Conservation (phyloP, 257 asterid genomes). For the Mitragyna speciosa region DNA sequence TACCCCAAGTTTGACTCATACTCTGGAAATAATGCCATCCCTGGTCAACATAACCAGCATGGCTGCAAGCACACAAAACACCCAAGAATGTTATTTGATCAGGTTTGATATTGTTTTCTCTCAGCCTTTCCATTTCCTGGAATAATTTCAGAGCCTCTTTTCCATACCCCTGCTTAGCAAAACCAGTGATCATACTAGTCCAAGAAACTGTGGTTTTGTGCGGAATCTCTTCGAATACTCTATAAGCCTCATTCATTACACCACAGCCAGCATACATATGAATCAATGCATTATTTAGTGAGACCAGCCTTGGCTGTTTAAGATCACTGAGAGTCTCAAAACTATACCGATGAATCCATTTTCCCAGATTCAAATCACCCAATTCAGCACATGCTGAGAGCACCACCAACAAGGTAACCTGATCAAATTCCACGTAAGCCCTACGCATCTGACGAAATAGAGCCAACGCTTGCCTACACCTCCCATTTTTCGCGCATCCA, state of each 20-base stretch:
- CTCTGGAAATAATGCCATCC: constrained; percentile 53
- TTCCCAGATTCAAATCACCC: constrained; percentile 62
- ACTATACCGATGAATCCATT: constrained; percentile 57
- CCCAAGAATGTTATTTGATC: constrained; percentile 69
- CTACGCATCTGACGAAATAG: constrained; percentile 52
- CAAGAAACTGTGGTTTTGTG: constrained; percentile 60
- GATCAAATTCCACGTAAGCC: constrained; percentile 53
- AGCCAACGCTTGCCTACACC: constrained; percentile 53
- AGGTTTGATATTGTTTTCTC: constrained; percentile 38
- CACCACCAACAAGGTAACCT: constrained; percentile 60
- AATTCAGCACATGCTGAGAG: constrained; percentile 79
- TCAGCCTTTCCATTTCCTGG: constrained; percentile 49
- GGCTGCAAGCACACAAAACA: constrained; percentile 77
- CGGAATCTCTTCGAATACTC: constrained; percentile 49
- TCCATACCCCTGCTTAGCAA: constrained; percentile 76
- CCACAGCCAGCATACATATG: constrained; percentile 92
- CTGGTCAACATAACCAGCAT: constrained; percentile 58
- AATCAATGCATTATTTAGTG: constrained; percentile 60
- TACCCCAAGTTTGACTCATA: constrained; percentile 57
- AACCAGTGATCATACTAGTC: constrained; percentile 71
- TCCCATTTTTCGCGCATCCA: constrained; percentile 61
- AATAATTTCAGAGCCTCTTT: constrained; percentile 57
- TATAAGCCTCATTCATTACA: constrained; percentile 53
- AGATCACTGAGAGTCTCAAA: constrained; percentile 27
- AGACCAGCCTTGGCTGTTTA: constrained; percentile 36